Evolutionary conservation across 139 green algal genomes (phyloP).

Genomic region (Gonium pectorale): DNA sequence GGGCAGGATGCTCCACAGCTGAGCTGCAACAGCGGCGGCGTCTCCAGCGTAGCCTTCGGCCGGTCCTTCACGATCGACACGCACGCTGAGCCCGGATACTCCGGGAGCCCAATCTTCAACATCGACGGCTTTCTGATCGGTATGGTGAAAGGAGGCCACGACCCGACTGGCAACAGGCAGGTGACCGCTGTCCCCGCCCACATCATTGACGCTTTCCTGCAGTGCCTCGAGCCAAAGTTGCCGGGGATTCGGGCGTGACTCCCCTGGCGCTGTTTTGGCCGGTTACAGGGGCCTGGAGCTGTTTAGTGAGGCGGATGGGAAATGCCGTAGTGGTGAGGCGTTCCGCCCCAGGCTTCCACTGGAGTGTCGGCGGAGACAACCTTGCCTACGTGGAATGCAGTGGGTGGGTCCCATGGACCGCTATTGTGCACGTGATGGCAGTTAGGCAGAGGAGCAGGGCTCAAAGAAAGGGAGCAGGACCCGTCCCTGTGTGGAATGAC

Average conservation of each 20-base stretch:
- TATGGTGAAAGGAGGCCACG: not conserved
- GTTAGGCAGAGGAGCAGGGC: no score
- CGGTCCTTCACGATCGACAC: conserved; percentile 19
- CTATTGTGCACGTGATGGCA: no score
- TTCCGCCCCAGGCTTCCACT: no score
- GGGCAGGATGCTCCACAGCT: conserved; percentile 13
- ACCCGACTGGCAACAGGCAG: conserved; percentile 12
- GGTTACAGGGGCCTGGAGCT: no score
- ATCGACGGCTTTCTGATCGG: conserved; percentile 13
- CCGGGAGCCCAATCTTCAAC: conserved; percentile 22
- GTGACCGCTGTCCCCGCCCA: conserved; percentile 4
- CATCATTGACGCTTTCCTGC: not conserved
- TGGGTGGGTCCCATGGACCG: no score
- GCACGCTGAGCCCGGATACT: not conserved
- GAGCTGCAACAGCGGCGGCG: conserved; percentile 3
- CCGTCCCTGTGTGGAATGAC: no score
- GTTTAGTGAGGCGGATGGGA: no score
- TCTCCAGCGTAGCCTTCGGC: not conserved
- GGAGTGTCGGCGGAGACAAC: no score
- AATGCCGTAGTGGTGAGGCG: no score
- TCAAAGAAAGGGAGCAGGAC: no score
- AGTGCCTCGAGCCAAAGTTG: not conserved
- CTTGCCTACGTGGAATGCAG: no score
- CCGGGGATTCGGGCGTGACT: not conserved
- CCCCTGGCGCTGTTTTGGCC: no score